Base-by-base conservation (phyloP, 1,284 basidiomycete species). In the Ceratobasidium sp. region DNA sequence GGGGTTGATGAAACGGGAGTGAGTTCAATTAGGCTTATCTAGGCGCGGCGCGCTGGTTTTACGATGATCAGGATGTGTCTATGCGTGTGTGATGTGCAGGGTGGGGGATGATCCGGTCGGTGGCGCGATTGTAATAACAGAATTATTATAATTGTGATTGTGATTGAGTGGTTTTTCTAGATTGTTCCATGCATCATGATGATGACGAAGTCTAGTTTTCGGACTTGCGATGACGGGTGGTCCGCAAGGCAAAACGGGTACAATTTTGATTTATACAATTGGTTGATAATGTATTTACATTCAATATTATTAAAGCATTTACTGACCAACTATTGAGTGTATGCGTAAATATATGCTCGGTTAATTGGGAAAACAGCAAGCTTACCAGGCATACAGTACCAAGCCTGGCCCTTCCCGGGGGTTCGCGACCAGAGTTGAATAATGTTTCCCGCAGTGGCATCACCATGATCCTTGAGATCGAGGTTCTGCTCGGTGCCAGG, bases 401-500 rank as follows among this genome's bases (percentile, higher is more conserved):
- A 74, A 15, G 71, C 71, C 61, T 74, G 71, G 59, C 59, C 59
- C 54, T 74, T 62, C 26, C 71, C 71, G 17, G 59, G 26, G 48
- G 71, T 74, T 26, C 17, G 71, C 13, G 12, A 5, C 71, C 71
- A 74, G 44, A 74, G 71, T 40, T 74, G 71, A 48, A 74, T n/a
- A 23, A 74, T 74, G 48, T 74, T 74, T 64, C 71, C 71, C n/a
- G 57, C 71, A 17, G 71, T 74, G 12, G 57, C 48, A 33, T 74
- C 71, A n/a, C 71, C 71, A 20, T 64, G 59, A n/a, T 74, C 71
- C 71, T 74, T 74, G 57, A 74, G 61, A 38, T 74, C 71, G n/a
- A 74, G 59, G 61, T 74, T 74, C 46, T 74, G 3, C 6, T 74
- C 48, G 42, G 59, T 74, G 50, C 71, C 71, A 15, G 71, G 59